phyloP scores from a whole-genome alignment of 495 filamentous ascomycete species.

The Hypoxylon fuscum region DNA sequence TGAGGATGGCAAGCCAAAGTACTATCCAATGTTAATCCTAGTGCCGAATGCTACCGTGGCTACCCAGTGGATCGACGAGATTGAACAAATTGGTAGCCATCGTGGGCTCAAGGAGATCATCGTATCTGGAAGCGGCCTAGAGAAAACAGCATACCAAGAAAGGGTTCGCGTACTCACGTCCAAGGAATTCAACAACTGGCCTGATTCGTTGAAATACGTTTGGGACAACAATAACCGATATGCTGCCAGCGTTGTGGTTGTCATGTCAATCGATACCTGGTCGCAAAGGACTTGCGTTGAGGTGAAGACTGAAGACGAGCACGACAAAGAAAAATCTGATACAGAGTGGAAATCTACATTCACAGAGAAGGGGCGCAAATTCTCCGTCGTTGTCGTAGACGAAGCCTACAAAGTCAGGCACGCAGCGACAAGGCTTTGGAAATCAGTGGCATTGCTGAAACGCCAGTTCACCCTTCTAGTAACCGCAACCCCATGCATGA shows the following conservation, averaged over 20 bases:
- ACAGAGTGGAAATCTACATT: conserved; percentile 31
- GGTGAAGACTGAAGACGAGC: background rate
- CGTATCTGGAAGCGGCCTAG: conserved; percentile 25
- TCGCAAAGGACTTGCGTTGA: conserved; percentile 30
- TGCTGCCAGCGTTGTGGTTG: conserved; percentile 20
- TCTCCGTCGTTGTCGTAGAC: conserved; percentile 42
- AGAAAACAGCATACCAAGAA: background rate
- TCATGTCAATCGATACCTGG: conserved; percentile 40
- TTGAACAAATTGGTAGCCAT: background rate
- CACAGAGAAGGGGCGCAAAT: conserved; percentile 15
- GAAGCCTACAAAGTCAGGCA: conserved; percentile 43
- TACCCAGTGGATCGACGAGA: conserved; percentile 38
- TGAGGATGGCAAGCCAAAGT: conserved; percentile 1
- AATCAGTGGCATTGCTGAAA: conserved; percentile 33
- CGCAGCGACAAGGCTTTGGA: conserved; percentile 19
- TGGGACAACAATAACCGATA: conserved; percentile 26
- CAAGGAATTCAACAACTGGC: conserved; percentile 25
- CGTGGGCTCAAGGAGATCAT: conserved; percentile 27
- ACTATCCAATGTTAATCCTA: conserved; percentile 37
- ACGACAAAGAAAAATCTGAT: background rate
- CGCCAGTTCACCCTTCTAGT: conserved; percentile 40
- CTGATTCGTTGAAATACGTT: conserved; percentile 14
- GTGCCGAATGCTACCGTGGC: conserved; percentile 37
- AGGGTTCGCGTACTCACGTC: conserved; percentile 7
- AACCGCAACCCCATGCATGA: conserved; percentile 42